These are phyloP conservation scores for Colletotrichum eleusines DNA, from an alignment of 2,329 filamentous ascomycete species.

Conservation along the genomic window DNA sequence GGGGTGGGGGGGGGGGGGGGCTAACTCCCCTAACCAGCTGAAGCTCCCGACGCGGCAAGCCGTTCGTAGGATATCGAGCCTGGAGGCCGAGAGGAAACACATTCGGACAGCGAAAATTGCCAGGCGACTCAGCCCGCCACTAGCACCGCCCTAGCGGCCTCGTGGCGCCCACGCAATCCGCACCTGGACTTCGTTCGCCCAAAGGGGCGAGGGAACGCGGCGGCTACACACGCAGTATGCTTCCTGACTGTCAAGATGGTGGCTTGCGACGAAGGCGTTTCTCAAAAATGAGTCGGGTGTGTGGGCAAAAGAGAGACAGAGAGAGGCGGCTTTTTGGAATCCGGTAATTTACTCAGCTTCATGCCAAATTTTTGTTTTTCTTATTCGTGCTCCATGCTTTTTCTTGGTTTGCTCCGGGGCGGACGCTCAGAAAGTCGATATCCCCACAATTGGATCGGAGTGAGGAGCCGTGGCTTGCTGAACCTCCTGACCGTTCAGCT, in stretches of 20 bases:
- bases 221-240: no score
- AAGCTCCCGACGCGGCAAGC: neutral
- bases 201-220: neutral
- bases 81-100: neutral
- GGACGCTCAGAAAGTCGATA: neutral
- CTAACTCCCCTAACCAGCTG: neutral
- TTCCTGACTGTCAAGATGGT: no score
- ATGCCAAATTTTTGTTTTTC: no score
- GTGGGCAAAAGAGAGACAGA: neutral
- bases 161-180: constrained; percentile 1
- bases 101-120: neutral
- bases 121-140: neutral
- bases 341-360: no score
- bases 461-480: neutral
- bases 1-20: no score
- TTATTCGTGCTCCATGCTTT: neutral
- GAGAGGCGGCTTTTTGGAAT: no score
- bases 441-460: no score
- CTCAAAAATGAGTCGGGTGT: neutral
- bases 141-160: neutral
- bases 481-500: neutral
- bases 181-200: neutral
- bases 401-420: neutral
- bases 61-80: neutral
- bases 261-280: neutral